These are phyloP conservation scores for Aurinia saxatilis DNA, from an alignment of 345 rosid genomes.

Conservation along the genomic window DNA sequence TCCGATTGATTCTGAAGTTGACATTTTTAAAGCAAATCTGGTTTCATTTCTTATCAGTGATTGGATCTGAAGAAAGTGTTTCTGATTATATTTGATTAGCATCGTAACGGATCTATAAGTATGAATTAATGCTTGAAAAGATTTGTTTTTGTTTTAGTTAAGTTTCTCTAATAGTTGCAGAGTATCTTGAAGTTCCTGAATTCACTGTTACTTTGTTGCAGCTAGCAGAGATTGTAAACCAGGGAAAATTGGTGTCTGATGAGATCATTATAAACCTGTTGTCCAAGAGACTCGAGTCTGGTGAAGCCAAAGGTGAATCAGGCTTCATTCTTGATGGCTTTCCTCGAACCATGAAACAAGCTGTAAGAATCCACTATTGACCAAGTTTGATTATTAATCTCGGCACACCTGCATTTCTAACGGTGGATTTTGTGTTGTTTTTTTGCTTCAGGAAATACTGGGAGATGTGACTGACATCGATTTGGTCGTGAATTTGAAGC, in stretches of 20 bases:
- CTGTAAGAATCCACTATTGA: slow-evolving; percentile 42
- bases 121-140: background rate
- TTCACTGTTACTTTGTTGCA: slow-evolving; percentile 23
- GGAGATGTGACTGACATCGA: slow-evolving; percentile 74
- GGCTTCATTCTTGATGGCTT: slow-evolving; percentile 95
- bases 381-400: background rate
- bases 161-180: background rate
- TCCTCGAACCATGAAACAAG: slow-evolving; percentile 89
- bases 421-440: background rate
- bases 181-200: background rate
- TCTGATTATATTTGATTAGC: background rate
- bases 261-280: slow-evolving; percentile 62
- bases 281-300: slow-evolving; percentile 74
- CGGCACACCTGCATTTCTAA: background rate
- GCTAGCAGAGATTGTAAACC: slow-evolving; percentile 82
- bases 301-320: slow-evolving; percentile 81
- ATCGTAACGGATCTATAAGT: background rate
- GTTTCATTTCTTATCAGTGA: background rate
- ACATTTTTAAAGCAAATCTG: background rate
- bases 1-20: background rate
- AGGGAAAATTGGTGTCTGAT: slow-evolving; percentile 80
- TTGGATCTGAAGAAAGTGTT: slow-evolving; percentile 10
- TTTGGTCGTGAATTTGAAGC: slow-evolving; percentile 81
- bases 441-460: slow-evolving; percentile 59
- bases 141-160: background rate